Conservation (phyloP, 306 rosid species). For the Sphenostylis stenocarpa region DNA sequence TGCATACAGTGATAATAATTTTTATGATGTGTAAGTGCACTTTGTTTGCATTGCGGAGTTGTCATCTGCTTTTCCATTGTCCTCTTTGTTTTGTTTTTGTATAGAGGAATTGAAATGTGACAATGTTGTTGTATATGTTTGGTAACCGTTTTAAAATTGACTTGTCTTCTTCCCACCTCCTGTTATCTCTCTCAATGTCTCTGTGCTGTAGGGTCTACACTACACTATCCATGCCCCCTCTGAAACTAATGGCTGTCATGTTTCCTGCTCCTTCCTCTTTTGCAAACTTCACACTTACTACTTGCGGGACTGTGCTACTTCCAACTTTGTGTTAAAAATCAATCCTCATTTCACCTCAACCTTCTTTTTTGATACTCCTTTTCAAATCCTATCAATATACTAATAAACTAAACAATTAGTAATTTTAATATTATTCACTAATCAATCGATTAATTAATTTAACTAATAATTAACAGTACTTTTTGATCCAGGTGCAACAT, state of each 20-base stretch:
- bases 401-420: background rate
- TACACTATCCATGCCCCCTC: conserved; percentile 66
- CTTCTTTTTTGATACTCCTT: background rate
- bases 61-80: conserved; percentile 45
- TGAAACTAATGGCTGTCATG: conserved; percentile 58
- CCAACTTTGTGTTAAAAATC: conserved; percentile 36
- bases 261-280: conserved; percentile 62
- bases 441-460: background rate
- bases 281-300: conserved; percentile 49
- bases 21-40: conserved; percentile 27
- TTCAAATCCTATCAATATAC: background rate
- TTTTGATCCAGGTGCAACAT: conserved; percentile 63
- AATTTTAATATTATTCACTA: background rate
- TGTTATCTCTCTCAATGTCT: conserved; percentile 34
- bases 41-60: conserved; percentile 43
- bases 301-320: conserved; percentile 33
- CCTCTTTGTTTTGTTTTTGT: conserved; percentile 43
- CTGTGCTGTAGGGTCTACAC: conserved; percentile 69
- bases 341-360: background rate
- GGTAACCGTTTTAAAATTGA: conserved; percentile 53
- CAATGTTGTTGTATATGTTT: conserved; percentile 49
- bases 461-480: background rate
- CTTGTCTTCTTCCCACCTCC: conserved; percentile 64
- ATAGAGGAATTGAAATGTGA: conserved; percentile 47
- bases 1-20: background rate